Base-by-base conservation (phyloP, 345 rosid species). In the Camelina laxa region DNA sequence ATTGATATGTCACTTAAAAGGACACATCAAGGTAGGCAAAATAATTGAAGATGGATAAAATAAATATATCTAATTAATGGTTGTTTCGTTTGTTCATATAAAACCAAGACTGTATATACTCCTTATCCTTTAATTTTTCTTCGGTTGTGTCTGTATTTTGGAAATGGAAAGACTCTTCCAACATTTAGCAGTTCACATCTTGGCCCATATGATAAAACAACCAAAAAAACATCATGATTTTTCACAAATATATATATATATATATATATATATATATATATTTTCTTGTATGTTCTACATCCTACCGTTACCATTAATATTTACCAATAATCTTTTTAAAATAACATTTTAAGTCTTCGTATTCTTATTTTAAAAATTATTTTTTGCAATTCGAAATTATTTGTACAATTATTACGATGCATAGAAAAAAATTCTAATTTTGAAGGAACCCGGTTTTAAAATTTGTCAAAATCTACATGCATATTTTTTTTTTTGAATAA, bases 11-110 rank as follows among this genome's bases (percentile, higher is more conserved):
- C 72, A 58, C 66, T 36, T 74, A 24, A 38, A 20, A 21, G 65
- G 65, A 45, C 20, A 36, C 53, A 58, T 74, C 78, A 66, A 57
- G 53, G 38, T 58, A 16, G 61, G 20, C 76, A 51, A 27, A 41
- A 74, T 74, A 58, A 75, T 67, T 68, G 73, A 67, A 33, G 70
- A 48, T 74, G n/a, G 33, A 58, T 74, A 66, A 45, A 56, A 36
- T 48, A 13, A 57, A 13, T 74, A 27, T 48, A 35, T 74, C 17
- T 16, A 16, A 33, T 57, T n/a, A 16, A 35, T 58, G 67, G 67
- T 60, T 11, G 9, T 64, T 56, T 69, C 54, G 47, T 50, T 47
- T 65, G 45, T 73, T 53, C 72, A 74, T 66, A 66, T 58, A 72
- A 74, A 74, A 60, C 66, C 66, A 57, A 74, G 15, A 67, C 4